A percentile compares a stretch with the other conserved stretches of the same genome.
These are phyloP conservation scores for Colletotrichum camelliae DNA, from an alignment of 2,329 filamentous ascomycete species.

Conservation along the genomic window DNA sequence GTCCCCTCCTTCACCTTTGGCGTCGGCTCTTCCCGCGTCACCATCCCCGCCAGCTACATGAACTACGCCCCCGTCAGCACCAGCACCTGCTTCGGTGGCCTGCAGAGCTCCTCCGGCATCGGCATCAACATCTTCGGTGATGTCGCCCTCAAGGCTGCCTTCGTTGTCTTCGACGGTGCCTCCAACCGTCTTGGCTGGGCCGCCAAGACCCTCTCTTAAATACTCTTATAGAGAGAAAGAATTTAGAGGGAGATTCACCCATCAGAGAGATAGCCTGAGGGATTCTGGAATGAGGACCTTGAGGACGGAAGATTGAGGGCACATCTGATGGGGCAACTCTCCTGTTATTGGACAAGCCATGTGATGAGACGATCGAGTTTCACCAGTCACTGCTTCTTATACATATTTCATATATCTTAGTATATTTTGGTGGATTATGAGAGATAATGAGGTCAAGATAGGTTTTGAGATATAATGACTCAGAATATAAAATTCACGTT, in stretches of 20 bases:
- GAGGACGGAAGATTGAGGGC: background rate
- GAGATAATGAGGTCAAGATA: background rate
- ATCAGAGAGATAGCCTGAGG: background rate
- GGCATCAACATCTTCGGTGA: constrained; percentile 65
- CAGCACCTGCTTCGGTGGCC: constrained; percentile 61
- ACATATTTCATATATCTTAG: background rate
- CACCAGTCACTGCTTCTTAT: background rate
- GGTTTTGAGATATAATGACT: background rate
- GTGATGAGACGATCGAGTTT: background rate
- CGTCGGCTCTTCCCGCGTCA: constrained; percentile 46
- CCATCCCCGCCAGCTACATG: constrained; percentile 46
- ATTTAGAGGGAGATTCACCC: background rate
- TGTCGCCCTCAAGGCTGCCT: constrained; percentile 67
- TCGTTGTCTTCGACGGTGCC: constrained; percentile 59
- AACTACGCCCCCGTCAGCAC: constrained; percentile 49
- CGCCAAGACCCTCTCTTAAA: constrained; percentile 23
- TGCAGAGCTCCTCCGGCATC: constrained; percentile 47
- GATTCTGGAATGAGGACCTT: background rate
- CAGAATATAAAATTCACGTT: background rate
- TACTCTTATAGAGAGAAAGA: background rate
- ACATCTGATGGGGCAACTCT: background rate
- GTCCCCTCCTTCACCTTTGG: constrained; percentile 50
- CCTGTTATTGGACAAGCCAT: background rate
- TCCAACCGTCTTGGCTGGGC: constrained; percentile 46
- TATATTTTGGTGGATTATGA: background rate